Conservation (phyloP, 179 eudicot genomes). For the Beta corolliflora region DNA sequence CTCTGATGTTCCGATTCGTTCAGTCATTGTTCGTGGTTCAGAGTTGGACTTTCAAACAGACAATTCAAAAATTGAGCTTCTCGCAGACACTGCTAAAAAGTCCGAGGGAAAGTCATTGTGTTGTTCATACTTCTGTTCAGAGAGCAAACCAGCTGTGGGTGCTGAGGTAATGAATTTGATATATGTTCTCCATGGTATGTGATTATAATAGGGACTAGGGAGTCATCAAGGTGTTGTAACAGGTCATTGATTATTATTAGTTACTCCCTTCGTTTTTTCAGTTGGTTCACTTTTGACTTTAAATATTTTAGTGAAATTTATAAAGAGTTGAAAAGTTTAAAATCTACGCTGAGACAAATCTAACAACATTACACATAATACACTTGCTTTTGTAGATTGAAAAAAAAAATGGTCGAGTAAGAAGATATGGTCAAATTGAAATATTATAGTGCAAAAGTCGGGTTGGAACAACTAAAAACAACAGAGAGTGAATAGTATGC, state of each 20-base stretch:
- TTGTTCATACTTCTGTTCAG: conserved; percentile 63
- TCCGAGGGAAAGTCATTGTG: conserved; percentile 38
- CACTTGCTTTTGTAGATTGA: no score
- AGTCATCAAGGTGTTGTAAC: background rate
- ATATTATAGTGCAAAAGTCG: no score
- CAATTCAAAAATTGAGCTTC: conserved; percentile 36
- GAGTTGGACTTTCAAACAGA: conserved; percentile 53
- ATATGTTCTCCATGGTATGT: background rate
- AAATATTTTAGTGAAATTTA: no score
- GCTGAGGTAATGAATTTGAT: conserved; percentile 55
- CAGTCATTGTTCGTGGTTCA: conserved; percentile 59
- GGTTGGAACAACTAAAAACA: no score
- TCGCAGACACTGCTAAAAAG: conserved; percentile 29
- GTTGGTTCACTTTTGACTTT: no score
- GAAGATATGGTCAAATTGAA: no score
- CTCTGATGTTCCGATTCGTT: conserved; percentile 42
- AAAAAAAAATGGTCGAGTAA: no score
- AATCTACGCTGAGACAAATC: no score
- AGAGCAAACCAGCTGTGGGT: conserved; percentile 41
- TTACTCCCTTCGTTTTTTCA: background rate
- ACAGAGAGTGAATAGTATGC: no score
- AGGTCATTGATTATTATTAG: background rate
- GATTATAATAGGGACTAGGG: background rate
- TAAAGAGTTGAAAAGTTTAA: no score
- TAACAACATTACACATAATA: no score